Base-by-base conservation (phyloP, 2,329 filamentous ascomycete genomes). In the Penicillium sp. region DNA sequence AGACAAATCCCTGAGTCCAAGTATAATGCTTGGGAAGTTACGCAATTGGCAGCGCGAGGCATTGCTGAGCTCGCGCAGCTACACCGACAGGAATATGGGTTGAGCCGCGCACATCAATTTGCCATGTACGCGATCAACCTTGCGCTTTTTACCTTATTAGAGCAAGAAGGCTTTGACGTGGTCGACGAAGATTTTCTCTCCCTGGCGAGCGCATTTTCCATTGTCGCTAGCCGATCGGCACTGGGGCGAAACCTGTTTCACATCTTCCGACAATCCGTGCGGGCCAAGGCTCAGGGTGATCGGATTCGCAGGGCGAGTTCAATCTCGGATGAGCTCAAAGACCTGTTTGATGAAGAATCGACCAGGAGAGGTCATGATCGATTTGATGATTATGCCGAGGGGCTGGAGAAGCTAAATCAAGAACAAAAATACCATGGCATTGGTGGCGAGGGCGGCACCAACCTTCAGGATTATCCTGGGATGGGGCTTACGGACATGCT, bases 91-190 rank as follows among this genome's bases (percentile, higher is more conserved):
- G 71, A 75, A 37, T 74, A 69, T 50, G 71, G 74, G 4, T 61
- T 76, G 54, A 69, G 59, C 31, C 68, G 72, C 4, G 71, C 71
- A 6, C 74, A 76, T 53, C 65, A 71, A 21, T 76, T 75, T 45
- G 69, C 72, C 13, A 63, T 76, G 56, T 76, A 75, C 50, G 72
- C 73, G 0, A 70, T 76, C 48, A 76, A 74, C 23, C 62, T 76
- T 8, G 73, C 73, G 2, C 57, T 76, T 0, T 76, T 75, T 44
- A 67, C 69, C 0, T 57, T 76, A 61, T 55, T 75, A 2, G 68
- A 72, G 10, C 59, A 63, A 2, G 57, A 58, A 8, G 37, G 58
- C 1, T 75, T 74, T 53, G 68, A 75, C 46, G 67, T 75, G 1
- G 55, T 73, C 0, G 73, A 76, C 42, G 50, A 57, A 3, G 71